These are phyloP conservation scores for Candida ficus DNA, from an alignment of 805 yeast genomes.

Conservation along the genomic window DNA sequence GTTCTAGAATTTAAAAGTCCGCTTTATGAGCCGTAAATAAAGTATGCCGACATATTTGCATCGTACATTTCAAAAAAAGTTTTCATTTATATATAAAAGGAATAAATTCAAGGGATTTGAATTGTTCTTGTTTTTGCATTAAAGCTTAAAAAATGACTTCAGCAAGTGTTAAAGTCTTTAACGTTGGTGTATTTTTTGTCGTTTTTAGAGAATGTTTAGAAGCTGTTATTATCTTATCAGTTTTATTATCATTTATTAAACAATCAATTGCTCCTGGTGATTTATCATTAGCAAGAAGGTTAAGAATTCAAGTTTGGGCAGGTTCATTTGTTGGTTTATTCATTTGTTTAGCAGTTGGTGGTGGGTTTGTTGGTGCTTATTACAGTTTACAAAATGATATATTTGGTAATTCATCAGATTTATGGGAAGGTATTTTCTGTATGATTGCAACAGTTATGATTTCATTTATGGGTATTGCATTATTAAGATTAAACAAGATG, in stretches of 20 bases:
- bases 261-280: constrained; percentile 69
- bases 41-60: too few species aligned
- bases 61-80: too few species aligned
- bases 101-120: too few species aligned
- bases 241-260: constrained; percentile 82
- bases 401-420: constrained; percentile 82
- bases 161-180: constrained; percentile 19
- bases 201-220: constrained; percentile 92
- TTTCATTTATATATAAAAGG: too few species aligned
- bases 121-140: too few species aligned
- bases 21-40: too few species aligned
- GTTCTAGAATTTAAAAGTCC: too few species aligned
- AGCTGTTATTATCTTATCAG: constrained; percentile 89
- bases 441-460: constrained; percentile 86
- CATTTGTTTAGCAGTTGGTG: constrained; percentile 80
- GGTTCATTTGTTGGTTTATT: constrained; percentile 74
- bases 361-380: constrained; percentile 92
- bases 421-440: constrained; percentile 97
- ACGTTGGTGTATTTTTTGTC: constrained; percentile 68
- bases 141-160: neutral
- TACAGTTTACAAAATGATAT: constrained; percentile 76
- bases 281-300: constrained; percentile 48
- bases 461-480: constrained; percentile 91
- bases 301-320: constrained; percentile 79
- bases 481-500: constrained; percentile 94